A percentile compares a stretch with the other conserved stretches of the same genome.
phyloP scores from a whole-genome alignment of 2,329 filamentous ascomycete genomes.

The Endothia cerciana region DNA sequence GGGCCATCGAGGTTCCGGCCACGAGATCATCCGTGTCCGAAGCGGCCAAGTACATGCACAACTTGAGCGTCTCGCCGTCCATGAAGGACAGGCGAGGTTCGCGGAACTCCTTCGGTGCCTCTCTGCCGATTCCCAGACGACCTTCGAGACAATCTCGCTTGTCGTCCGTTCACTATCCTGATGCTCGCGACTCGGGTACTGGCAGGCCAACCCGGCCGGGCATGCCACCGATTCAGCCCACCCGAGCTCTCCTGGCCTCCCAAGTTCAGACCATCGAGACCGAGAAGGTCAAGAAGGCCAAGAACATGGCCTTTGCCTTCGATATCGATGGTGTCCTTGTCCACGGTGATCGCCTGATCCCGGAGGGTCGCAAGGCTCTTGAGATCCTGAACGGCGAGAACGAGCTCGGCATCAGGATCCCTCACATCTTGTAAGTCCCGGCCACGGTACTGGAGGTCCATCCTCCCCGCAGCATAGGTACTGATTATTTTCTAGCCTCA shows the following conservation, averaged over 20 bases:
- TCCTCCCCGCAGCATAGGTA: not conserved
- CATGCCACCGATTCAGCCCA: slow-evolving; percentile 62
- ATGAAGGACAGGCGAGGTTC: slow-evolving; percentile 70
- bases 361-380: slow-evolving; percentile 66
- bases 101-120: slow-evolving; percentile 75
- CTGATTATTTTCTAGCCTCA: slow-evolving; percentile 46
- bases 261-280: slow-evolving; percentile 70
- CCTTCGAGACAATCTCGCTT: slow-evolving; percentile 68
- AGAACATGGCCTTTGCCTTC: slow-evolving; percentile 83
- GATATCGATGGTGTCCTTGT: slow-evolving; percentile 79
- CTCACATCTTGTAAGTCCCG: slow-evolving; percentile 61
- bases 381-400: slow-evolving; percentile 77
- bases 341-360: slow-evolving; percentile 72
- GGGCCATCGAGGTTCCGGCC: slow-evolving; percentile 71
- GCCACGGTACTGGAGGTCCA: not conserved
- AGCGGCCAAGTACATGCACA: slow-evolving; percentile 72
- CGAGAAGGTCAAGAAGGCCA: slow-evolving; percentile 69
- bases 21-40: slow-evolving; percentile 71
- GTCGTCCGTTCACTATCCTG: slow-evolving; percentile 57
- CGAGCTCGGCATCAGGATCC: slow-evolving; percentile 77
- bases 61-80: slow-evolving; percentile 68
- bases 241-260: slow-evolving; percentile 69
- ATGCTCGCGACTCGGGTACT: slow-evolving; percentile 45
- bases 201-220: slow-evolving; percentile 53
- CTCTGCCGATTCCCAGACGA: slow-evolving; percentile 72